Evolutionary conservation across 2,329 filamentous ascomycete species (phyloP), one percentile per base, ranked within the genome.

Genomic region (Botrytis hyacinthi): DNA sequence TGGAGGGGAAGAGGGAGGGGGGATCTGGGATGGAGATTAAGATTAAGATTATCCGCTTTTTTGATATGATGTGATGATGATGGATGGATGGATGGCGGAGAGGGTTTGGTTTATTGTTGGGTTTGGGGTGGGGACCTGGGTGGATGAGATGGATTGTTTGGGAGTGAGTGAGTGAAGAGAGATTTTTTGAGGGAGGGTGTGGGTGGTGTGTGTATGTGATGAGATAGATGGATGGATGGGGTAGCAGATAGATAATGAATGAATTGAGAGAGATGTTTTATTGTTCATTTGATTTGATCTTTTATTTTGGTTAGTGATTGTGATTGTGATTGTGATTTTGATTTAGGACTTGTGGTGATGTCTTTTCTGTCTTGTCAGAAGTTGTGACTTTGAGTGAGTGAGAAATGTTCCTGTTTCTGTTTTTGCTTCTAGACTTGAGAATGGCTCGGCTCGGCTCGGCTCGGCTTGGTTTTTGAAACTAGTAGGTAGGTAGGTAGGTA

Each of bases 61-160:
- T 66, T n/a, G 48, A 37, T 32, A 68, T 68, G 48, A 68, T 68
- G 48, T 68, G 66, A 68, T 42, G 35, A 68, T 35, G 66, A 16
- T 42, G 40, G 40, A 16, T 42, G 40, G 40, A 54, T 68, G 16
- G 65, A 32, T 68, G 32, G 65, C 14, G n/a, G 35, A 22, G 40
- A 16, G 48, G 46, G 2, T 22, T 42, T 42, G 26, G 35, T 40
- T 68, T 40, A 42, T 18, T 29, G 22, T 40, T 68, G 35, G 10
- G 40, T 42, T 29, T 68, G 48, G 22, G 40, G 46, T 57, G 37
- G 42, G 18, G 42, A 44, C 20, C 5, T 18, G 18, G 18, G 42
- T 44, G 5, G 6, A 20, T 44, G 42, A 20, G 42, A 44, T 16
- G 42, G 42, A 18, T 44, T 44, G 4, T 44, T 44, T 44, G 42